Base-by-base conservation (phyloP, 1,284 basidiomycete species). In the Boletus sp. region DNA sequence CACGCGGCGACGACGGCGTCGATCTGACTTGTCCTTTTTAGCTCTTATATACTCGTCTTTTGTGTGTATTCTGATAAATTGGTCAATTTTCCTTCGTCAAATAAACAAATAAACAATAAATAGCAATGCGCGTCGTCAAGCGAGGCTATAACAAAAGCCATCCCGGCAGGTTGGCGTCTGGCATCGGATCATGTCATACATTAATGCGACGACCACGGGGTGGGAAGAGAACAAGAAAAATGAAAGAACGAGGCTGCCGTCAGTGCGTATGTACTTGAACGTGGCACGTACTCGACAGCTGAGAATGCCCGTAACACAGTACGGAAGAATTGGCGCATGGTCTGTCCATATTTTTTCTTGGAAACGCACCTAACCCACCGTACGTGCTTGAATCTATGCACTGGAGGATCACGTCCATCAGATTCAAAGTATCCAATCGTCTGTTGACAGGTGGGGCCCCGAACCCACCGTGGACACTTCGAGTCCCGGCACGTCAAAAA, bases 201-300 rank as follows among this genome's bases (percentile, higher is more conserved):
- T 8, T 30, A 51, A 33, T 37, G 48, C 61, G 60, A 40, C 30
- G 31, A 43, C 33, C 48, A 48, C 62, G 60, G 61, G 30, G 64
- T 49, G 60, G 59, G 14, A 50, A 40, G 47, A 37, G 58, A 13
- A 35, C 8, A 23, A 21, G 23, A 25, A 56, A 55, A 56, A 47
- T 46, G 47, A 40, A 50, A 31, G 9, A 19, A 23, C 11, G 21
- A 31, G 28, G 35, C 27, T 44, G 35, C 14, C 30, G 52, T 13
- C 17, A 35, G 17, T n/a, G n/a, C n/a, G n/a, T 35, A 14, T 21
- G 23, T 25, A 25, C 6, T 44, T 23, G 40, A 44, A 43, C 21
- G 13, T 44, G 13, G 23, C 6, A 23, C 23, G 23, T n/a, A 23
- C n/a, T 44, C 16, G 43, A 25, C n/a, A n/a, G n/a, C n/a, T n/a